These are phyloP conservation scores for Ceratocystis eucalypticola DNA, from an alignment of 2,329 filamentous ascomycete genomes.

Conservation along the genomic window DNA sequence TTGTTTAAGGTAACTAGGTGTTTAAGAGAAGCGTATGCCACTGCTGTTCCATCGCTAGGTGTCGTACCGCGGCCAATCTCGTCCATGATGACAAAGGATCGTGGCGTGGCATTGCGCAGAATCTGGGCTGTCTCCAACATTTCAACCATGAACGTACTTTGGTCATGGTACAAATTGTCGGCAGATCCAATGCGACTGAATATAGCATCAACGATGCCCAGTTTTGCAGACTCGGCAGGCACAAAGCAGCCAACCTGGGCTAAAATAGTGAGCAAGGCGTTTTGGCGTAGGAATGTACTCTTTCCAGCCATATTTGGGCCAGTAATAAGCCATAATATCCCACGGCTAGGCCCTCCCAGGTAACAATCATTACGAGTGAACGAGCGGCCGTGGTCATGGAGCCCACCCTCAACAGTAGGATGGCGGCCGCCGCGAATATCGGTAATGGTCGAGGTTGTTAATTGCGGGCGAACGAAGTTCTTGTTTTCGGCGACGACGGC, in stretches of 20 bases:
- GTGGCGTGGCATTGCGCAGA: constrained; percentile 65
- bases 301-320: constrained; percentile 98
- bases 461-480: constrained; percentile 55
- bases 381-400: constrained; percentile 62
- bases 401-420: constrained; percentile 76
- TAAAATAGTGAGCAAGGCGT: constrained; percentile 84
- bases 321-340: constrained; percentile 54
- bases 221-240: constrained; percentile 69
- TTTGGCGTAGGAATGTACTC: constrained; percentile 89
- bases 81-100: constrained; percentile 95
- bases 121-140: constrained; percentile 96
- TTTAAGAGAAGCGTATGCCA: constrained; percentile 77
- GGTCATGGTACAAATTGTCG: constrained; percentile 85
- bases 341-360: constrained; percentile 47
- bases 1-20: constrained; percentile 67
- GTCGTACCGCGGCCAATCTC: constrained; percentile 93
- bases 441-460: constrained; percentile 48
- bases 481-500: constrained; percentile 66
- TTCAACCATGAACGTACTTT: constrained; percentile 98
- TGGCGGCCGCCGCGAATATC: constrained; percentile 78
- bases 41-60: constrained; percentile 77
- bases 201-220: constrained; percentile 90
- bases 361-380: constrained; percentile 82
- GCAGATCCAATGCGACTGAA: constrained; percentile 89
- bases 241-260: constrained; percentile 90